Conservation (phyloP, 805 yeast species). For the Ogataea degrootiae region DNA sequence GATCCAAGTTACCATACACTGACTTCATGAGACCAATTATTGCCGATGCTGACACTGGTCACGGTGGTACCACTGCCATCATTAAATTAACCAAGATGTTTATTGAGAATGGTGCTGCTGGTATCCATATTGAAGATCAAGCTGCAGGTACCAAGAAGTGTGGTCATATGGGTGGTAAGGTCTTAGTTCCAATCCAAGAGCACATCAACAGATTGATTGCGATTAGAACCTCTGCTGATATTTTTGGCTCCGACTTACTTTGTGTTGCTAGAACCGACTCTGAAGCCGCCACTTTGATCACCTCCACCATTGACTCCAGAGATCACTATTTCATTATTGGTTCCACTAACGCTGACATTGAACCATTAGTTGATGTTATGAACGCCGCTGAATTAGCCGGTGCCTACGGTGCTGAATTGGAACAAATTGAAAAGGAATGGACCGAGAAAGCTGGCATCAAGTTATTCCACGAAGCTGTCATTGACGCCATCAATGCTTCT, state of each 20-base stretch:
- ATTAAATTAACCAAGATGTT: conserved; percentile 93
- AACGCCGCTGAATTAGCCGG: conserved; percentile 77
- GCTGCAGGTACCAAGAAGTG: conserved; percentile 98
- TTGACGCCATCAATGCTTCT: conserved; percentile 65
- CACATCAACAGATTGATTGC: conserved; percentile 93
- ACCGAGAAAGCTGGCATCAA: conserved; percentile 73
- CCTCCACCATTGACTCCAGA: conserved; percentile 90
- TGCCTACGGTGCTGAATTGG: conserved; percentile 63
- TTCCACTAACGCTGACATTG: conserved; percentile 77
- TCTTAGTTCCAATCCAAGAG: conserved; percentile 94
- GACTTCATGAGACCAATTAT: conserved; percentile 93
- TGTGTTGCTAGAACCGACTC: conserved; percentile 95
- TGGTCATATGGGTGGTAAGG: conserved; percentile 99
- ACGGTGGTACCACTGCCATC: conserved; percentile 96
- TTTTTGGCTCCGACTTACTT: conserved; percentile 79
- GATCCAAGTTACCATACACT: conserved; percentile 65
- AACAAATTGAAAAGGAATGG: conserved; percentile 79
- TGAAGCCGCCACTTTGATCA: conserved; percentile 93
- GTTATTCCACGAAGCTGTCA: conserved; percentile 87
- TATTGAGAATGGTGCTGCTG: conserved; percentile 98
- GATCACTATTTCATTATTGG: conserved; percentile 93
- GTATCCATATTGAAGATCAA: conserved; percentile 97
- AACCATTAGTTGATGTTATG: conserved; percentile 72
- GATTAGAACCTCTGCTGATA: conserved; percentile 92
- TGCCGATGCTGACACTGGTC: conserved; percentile 99